phyloP scores from a whole-genome alignment of 352 stramenopile genomes.

The Pythium phragmitis region DNA sequence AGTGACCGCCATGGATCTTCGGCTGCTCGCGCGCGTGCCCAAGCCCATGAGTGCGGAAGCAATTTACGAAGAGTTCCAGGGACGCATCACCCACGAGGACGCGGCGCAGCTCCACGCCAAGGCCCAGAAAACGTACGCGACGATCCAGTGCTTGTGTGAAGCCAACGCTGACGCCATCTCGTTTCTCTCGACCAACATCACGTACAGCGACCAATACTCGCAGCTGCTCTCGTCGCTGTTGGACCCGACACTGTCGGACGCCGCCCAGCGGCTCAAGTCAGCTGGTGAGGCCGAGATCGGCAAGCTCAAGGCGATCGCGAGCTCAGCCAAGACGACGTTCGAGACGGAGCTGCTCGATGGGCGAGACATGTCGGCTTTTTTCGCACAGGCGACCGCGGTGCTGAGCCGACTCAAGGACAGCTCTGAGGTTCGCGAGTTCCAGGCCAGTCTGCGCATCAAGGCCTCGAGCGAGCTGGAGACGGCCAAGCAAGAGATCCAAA shows the following conservation, averaged over 20 bases:
- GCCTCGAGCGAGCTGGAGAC: slow-evolving; percentile 44
- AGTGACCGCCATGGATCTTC: slow-evolving; percentile 64
- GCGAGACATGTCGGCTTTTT: slow-evolving; percentile 58
- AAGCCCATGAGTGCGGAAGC: slow-evolving; percentile 63
- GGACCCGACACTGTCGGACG: slow-evolving; percentile 63
- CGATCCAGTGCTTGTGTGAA: slow-evolving; percentile 66
- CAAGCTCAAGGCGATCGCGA: slow-evolving; percentile 54
- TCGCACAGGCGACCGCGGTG: slow-evolving; percentile 56
- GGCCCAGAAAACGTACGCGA: slow-evolving; percentile 49
- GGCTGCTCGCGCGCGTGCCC: slow-evolving; percentile 60
- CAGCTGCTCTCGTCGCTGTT: slow-evolving; percentile 52
- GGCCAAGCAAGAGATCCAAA: slow-evolving; percentile 35
- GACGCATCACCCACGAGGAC: slow-evolving; percentile 60
- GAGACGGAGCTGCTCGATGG: slow-evolving; percentile 69
- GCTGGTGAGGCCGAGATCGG: slow-evolving; percentile 49
- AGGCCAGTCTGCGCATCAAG: slow-evolving; percentile 42
- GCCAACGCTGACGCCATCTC: slow-evolving; percentile 70
- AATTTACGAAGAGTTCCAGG: slow-evolving; percentile 69
- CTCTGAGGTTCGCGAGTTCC: slow-evolving; percentile 50
- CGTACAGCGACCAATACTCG: slow-evolving; percentile 70
- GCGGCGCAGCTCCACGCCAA: slow-evolving; percentile 49
- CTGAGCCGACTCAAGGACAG: slow-evolving; percentile 65
- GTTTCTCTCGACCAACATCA: slow-evolving; percentile 70
- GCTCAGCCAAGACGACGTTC: slow-evolving; percentile 53
- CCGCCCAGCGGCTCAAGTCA: slow-evolving; percentile 46